Base-by-base conservation (phyloP, 352 stramenopile genomes). In the Plasmopara muralis region DNA sequence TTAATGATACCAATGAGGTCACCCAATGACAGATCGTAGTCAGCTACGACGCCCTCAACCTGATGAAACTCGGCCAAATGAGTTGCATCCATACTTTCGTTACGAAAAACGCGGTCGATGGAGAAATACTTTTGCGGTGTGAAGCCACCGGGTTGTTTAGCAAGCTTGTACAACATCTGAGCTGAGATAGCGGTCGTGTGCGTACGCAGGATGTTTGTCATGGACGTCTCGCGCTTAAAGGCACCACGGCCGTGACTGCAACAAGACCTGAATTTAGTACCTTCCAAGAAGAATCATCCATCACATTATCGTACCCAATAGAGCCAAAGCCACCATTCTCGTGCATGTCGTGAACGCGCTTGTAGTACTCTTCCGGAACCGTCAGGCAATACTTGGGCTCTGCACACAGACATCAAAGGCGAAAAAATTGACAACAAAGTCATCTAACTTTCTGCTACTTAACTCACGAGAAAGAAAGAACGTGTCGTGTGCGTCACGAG, bases 51-150 rank as follows among this genome's bases (percentile, higher is more conserved):
- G 35, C 95, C 95, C 65, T 99, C 96, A n/a, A 99, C 94, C 83
- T 99, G 97, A 78, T 99, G 97, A 77, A 99, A 99, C 80, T 99
- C 97, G 50, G 96, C 98, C 63, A 99, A 84, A 72, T 99, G 97
- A 35, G 97, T 99, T 35, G 96, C 95, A 74, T 99, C 97, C 93
- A 99, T 99, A 51, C 83, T 98, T 74, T 99, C 97, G 76, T 99
- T 99, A 60, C 97, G 88, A 79, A 99, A 99, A 28, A 99, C 97
- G 50, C 97, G 90, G 71, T 99, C 97, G 66, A 99, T 99, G 30
- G 87, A 98, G 69, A 99, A 99, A 74, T 99, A 99, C 58, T 97
- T 96, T 47, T 95, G 86, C 16, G 97, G 97, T 50, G 79, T 94
- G 80, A 99, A 99, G 31, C 95, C 96, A 43, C 95, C 95, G 5